Evolutionary conservation across 1,284 basidiomycete genomes (phyloP), one percentile per base, ranked within the genome.

Genomic region (Ustanciosporium gigantosporum): DNA sequence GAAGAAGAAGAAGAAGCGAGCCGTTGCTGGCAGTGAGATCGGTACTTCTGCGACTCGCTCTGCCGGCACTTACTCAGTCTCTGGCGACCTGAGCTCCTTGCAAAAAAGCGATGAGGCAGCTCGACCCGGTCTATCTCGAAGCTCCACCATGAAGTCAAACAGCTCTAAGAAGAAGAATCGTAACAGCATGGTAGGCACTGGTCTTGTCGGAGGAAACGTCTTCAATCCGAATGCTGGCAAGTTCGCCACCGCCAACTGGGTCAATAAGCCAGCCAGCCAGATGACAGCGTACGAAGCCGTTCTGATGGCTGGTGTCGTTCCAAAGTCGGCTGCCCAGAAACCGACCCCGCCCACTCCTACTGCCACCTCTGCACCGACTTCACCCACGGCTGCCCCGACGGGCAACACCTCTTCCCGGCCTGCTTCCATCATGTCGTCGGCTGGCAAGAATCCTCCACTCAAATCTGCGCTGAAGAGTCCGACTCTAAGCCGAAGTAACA

Each of bases 381-480:
- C 50, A 6, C 36, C 36, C 15, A 17, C 45, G 5, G 35, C 41
- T 0, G 50, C 24, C 19, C 31, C 46, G 8, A 32, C 50, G 8
- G 22, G 41, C 4, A 38, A 36, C 1, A 34, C 37, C 20, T 38
- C 66, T 16, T 53, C 66, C 31, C 56, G 46, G 8, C 52, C 58
- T 0, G 48, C 57, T 21, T 64, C 60, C 14, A 38, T 64, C 49
- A 49, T 46, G 43, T 57, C 53, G 7, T 64, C 61, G 24, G 61
- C 61, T 5, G 52, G 43, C 31, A 66, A 62, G 51, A 65, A 43
- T 25, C 56, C 67, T 3, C 70, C 70, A 22, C 56, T 72, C 36
- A 72, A 70, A 51, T 69, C 70, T 29, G 68, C 70, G 13, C 65
- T 72, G 43, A 72, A 72, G 58, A 43, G 56, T 14, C 53, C 59